phyloP scores from a whole-genome alignment of 2,329 filamentous ascomycete species.

The Curvularia eragrostidis region DNA sequence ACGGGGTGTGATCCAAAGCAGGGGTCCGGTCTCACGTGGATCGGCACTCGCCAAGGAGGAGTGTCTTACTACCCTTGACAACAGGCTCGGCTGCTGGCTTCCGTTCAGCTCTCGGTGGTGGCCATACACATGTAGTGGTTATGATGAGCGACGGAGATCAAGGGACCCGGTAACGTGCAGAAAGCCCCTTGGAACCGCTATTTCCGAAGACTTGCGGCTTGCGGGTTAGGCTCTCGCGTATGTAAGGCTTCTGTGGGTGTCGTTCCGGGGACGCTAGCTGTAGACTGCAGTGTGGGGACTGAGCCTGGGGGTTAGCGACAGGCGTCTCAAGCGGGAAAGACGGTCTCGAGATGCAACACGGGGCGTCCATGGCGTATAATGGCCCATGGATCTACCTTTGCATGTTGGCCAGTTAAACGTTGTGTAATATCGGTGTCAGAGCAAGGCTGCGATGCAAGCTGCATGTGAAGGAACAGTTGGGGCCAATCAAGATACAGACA shows the following conservation, averaged over 20 bases:
- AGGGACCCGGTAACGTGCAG: background rate
- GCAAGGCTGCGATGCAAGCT: slow-evolving; percentile 2
- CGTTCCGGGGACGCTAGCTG: slow-evolving; percentile 2
- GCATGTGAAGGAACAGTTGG: background rate
- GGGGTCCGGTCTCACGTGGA: background rate
- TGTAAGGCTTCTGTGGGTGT: background rate
- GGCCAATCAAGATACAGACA: slow-evolving; percentile 1
- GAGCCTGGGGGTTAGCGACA: background rate
- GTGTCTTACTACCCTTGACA: background rate
- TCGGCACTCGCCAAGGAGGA: background rate
- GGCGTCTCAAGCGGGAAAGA: background rate
- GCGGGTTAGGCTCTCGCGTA: background rate
- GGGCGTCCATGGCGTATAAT: slow-evolving; percentile 1
- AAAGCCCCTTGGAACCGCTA: background rate
- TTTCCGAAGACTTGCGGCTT: background rate
- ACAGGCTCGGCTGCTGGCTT: background rate
- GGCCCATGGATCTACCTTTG: background rate
- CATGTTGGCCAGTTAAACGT: background rate
- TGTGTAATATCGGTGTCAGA: background rate
- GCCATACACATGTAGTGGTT: background rate
- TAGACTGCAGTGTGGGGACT: slow-evolving; percentile 6
- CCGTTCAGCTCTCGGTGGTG: background rate
- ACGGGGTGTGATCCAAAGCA: background rate
- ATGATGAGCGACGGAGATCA: background rate
- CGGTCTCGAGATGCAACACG: background rate